These are phyloP conservation scores for Solanum pinnatisectum DNA, from an alignment of 257 asterid species.

Conservation along the genomic window DNA sequence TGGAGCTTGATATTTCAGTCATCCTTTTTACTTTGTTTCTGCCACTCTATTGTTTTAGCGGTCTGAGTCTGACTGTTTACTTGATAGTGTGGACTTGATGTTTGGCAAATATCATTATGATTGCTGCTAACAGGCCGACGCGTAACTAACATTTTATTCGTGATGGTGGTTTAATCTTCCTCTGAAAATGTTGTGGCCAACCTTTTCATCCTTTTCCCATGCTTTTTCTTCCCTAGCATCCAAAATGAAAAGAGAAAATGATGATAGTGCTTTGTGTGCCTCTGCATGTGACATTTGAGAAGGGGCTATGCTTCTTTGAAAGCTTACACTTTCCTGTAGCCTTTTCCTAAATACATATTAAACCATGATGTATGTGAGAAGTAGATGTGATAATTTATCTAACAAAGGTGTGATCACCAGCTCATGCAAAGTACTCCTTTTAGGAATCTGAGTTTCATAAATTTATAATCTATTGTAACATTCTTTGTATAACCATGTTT, in stretches of 20 bases:
- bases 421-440: background rate
- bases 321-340: background rate
- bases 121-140: background rate
- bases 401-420: background rate
- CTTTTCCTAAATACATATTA: background rate
- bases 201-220: background rate
- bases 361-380: background rate
- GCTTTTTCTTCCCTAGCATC: background rate
- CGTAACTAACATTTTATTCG: background rate
- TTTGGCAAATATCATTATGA: background rate
- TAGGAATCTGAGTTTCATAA: background rate
- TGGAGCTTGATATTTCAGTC: background rate
- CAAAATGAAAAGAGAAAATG: background rate
- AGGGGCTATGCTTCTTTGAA: background rate
- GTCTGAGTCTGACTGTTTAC: background rate
- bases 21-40: background rate
- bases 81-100: background rate
- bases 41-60: background rate
- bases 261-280: background rate
- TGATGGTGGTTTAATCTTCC: background rate
- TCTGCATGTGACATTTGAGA: background rate
- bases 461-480: background rate
- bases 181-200: background rate
- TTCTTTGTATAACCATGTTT: conserved; percentile 10
- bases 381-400: background rate